A percentile compares a stretch with the other conserved stretches of the same genome.
Evolutionary conservation across 1,284 basidiomycete genomes (phyloP).

Genomic region (Vanrija sp.): DNA sequence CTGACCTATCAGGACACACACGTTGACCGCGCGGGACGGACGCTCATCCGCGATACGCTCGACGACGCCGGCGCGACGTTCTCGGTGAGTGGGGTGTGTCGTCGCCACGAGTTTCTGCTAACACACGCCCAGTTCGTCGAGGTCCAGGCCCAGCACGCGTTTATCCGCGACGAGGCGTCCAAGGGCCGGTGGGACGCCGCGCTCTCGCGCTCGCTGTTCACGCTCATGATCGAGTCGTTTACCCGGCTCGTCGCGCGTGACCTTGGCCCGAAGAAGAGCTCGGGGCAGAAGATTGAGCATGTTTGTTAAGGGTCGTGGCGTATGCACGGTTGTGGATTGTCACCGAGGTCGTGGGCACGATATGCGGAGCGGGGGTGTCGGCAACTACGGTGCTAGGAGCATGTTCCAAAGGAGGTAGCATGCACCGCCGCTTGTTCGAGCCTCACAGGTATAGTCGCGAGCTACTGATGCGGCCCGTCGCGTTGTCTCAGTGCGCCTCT

Average conservation of each 20-base stretch:
- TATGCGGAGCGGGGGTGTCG: no score
- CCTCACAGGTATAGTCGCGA: no score
- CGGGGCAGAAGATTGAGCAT: conserved; percentile 60
- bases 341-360: no score
- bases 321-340: no score
- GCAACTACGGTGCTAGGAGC: no score
- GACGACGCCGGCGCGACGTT: conserved; percentile 69
- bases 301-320: conserved; percentile 58
- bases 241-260: conserved; percentile 78
- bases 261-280: conserved; percentile 61
- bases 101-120: background rate
- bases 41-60: conserved; percentile 72
- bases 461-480: no score
- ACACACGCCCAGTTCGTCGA: conserved; percentile 66
- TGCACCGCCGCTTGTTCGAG: no score
- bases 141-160: conserved; percentile 90
- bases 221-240: conserved; percentile 89
- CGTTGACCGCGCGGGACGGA: conserved; percentile 75
- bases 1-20: conserved; percentile 63
- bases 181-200: conserved; percentile 94
- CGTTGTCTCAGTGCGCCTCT: no score
- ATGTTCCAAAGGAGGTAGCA: no score
- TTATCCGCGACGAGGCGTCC: conserved; percentile 82
- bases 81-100: conserved; percentile 54
- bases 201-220: conserved; percentile 71